These are phyloP conservation scores for Monilinia fructicola DNA, from an alignment of 2,329 filamentous ascomycete species.

Conservation along the genomic window DNA sequence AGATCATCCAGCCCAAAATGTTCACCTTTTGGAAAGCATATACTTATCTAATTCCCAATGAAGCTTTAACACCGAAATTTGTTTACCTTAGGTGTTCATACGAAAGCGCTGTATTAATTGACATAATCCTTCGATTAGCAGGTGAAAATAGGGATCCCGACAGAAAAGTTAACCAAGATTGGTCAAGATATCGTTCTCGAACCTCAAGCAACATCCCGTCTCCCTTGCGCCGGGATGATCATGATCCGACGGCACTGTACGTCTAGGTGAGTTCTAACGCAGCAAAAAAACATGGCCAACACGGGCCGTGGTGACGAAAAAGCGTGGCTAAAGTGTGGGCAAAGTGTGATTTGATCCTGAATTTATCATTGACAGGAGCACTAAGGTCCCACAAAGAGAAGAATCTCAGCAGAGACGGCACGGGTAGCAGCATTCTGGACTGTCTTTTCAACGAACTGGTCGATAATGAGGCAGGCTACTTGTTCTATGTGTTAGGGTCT, in stretches of 20 bases:
- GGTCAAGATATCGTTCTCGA: slow-evolving; percentile 6
- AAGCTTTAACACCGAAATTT: slow-evolving; percentile 21
- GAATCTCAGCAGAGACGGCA: slow-evolving; percentile 8
- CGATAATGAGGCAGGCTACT: neutral
- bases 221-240: slow-evolving; percentile 23
- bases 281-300: slow-evolving; percentile 19
- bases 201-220: slow-evolving; percentile 22
- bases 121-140: neutral
- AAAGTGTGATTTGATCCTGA: neutral
- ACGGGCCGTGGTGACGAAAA: slow-evolving; percentile 19
- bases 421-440: slow-evolving; percentile 23
- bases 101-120: neutral
- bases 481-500: neutral
- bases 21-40: slow-evolving; percentile 17
- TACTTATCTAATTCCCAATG: slow-evolving; percentile 12
- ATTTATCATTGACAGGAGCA: slow-evolving; percentile 5
- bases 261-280: neutral
- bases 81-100: slow-evolving; percentile 3
- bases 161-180: slow-evolving; percentile 11
- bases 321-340: slow-evolving; percentile 2
- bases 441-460: slow-evolving; percentile 5
- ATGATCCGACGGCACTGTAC: slow-evolving; percentile 18
- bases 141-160: neutral
- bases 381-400: slow-evolving; percentile 15
- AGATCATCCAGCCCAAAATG: slow-evolving; percentile 8